phyloP scores from a whole-genome alignment of 164 flowering plant species.

The Saururus chinensis region DNA sequence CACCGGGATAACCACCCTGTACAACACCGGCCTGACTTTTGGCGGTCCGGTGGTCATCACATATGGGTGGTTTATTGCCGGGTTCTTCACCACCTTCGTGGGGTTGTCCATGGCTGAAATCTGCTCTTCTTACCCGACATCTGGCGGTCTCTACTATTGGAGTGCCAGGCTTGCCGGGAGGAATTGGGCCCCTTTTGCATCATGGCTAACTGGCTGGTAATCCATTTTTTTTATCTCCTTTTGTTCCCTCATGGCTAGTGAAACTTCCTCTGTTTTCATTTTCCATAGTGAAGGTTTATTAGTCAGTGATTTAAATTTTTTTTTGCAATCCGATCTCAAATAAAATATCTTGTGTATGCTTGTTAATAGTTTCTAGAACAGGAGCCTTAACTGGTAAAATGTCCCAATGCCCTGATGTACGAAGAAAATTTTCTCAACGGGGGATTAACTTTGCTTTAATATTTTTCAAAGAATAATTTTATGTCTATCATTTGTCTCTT shows the following conservation, averaged over 20 bases:
- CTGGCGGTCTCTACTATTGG: conserved; percentile 94
- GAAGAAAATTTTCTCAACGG: no score
- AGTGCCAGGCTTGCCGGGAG: conserved; percentile 90
- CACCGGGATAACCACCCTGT: conserved; percentile 74
- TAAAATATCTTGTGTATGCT: no score
- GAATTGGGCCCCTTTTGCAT: conserved; percentile 92
- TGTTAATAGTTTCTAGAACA: no score
- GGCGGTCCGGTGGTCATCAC: conserved; percentile 65
- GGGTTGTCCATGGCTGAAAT: conserved; percentile 89
- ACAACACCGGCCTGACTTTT: conserved; percentile 51
- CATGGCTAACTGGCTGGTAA: conserved; percentile 98
- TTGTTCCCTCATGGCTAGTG: background rate
- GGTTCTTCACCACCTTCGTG: conserved; percentile 50
- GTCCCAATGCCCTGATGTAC: no score
- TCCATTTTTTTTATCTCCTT: background rate
- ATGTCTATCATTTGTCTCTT: no score
- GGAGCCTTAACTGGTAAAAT: no score
- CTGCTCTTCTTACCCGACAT: conserved; percentile 81
- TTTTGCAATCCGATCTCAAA: no score
- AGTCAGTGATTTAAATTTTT: background rate
- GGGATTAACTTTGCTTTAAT: no score
- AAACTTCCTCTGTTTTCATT: background rate
- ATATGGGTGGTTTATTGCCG: conserved; percentile 73
- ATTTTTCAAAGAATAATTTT: no score
- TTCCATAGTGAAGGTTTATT: background rate